Evolutionary conservation across 78 protist species (phyloP), one percentile per base, ranked within the genome.

Genomic region (Thecamonas trahens): DNA sequence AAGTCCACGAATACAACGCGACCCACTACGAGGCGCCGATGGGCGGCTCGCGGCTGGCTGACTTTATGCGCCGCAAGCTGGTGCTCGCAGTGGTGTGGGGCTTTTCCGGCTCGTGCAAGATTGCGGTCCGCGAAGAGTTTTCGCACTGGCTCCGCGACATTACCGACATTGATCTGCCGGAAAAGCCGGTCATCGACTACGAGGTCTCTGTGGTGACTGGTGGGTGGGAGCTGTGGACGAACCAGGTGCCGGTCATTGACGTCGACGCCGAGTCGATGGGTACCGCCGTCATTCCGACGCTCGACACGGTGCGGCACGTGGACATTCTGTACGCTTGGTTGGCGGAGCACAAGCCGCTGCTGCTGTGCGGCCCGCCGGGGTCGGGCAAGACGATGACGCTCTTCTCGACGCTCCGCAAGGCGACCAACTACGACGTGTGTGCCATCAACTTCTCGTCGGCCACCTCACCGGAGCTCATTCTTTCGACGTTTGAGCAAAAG

Each of bases 331-430:
- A 49, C 42, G 45, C 93, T 0, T 90, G 95, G 96, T 69, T 97
- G 54, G 69, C 52, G 8, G 93, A 82, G 31, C 89, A 69, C 65
- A 62, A 71, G 42, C 96, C 96, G n/a, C 55, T 94, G 50, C 29
- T 97, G 26, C 82, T 97, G 9, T 94, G 98, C 59, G 99, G 99
- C 9, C 98, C 98, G 13, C 97, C 99, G 14, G 99, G 97, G 14
- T 62, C 83, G 4, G 70, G 80, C 14, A 94, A 96, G 81, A 89
- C 98, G 24, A 96, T 96, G 99, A 89, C 97, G 18, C 84, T 94
- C 39, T 50, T 83, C 18, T 44, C 82, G 37, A 79, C 91, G 18
- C 82, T 93, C 32, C 67, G 81, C 24, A 60, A 85, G 29, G 59
- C 82, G 52, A 81, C 94, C 28, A 88, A 88, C 37, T 40, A 52